Evolutionary conservation across 306 rosid species (phyloP).

Genomic region (Ziziphus jujuba): DNA sequence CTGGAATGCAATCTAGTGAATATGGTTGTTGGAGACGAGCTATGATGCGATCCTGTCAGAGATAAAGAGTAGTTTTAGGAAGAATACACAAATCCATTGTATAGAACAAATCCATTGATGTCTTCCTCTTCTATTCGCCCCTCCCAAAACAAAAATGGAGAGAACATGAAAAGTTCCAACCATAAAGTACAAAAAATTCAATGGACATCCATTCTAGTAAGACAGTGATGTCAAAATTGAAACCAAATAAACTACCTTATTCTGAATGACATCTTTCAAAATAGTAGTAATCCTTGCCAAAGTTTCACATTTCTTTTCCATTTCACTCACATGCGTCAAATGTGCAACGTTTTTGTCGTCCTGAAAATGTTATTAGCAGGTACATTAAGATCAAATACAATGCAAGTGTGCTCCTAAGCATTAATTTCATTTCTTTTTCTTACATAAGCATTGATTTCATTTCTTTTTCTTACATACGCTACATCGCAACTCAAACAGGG

Average conservation of each 20-base stretch:
- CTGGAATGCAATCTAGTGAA: constrained; percentile 95
- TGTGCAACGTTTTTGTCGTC: constrained; percentile 94
- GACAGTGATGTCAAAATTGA: constrained; percentile 2
- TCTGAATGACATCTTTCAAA: constrained; percentile 89
- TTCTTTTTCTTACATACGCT: background rate
- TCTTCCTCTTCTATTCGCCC: background rate
- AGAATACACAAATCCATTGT: background rate
- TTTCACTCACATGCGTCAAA: constrained; percentile 91
- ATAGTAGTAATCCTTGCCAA: constrained; percentile 81
- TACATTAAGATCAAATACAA: background rate
- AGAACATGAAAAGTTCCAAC: background rate
- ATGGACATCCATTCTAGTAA: constrained; percentile 3
- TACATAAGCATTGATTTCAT: background rate
- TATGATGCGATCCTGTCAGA: constrained; percentile 84
- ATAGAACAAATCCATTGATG: background rate
- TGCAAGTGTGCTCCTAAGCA: background rate
- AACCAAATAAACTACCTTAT: constrained; percentile 58
- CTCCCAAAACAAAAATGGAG: background rate
- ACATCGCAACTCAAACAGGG: background rate
- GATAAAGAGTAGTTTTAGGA: constrained; percentile 4
- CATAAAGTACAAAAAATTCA: background rate
- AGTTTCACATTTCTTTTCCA: constrained; percentile 90
- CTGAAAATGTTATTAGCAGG: constrained; percentile 37
- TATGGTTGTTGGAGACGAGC: constrained; percentile 98
- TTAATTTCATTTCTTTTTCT: background rate